These are phyloP conservation scores for Trichoderma sp. DNA, from an alignment of 2,329 filamentous ascomycete species.

Conservation along the genomic window DNA sequence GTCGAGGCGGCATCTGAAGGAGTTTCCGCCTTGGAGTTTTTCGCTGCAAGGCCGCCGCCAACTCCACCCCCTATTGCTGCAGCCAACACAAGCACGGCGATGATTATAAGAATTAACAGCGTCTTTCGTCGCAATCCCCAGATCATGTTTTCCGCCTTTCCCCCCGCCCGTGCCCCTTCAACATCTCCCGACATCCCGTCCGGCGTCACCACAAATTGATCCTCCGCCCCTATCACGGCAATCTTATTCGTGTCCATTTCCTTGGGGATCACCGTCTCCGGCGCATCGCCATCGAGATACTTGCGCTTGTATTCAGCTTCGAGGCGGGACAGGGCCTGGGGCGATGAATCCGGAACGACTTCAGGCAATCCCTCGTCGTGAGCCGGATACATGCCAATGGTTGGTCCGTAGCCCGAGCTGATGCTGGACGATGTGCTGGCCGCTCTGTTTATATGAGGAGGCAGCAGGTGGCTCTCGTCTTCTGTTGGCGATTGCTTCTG, in stretches of 20 bases:
- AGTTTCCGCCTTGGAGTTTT: conserved; percentile 1
- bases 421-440: not conserved
- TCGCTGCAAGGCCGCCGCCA: conserved; percentile 21
- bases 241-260: conserved; percentile 13
- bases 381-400: not conserved
- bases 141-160: conserved; percentile 1
- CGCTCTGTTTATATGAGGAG: not conserved
- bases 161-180: not conserved
- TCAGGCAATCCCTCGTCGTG: conserved; percentile 16
- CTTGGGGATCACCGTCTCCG: not conserved
- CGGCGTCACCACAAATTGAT: not conserved
- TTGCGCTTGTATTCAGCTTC: conserved; percentile 17
- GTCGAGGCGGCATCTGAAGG: conserved; percentile 1
- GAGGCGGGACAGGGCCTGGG: not conserved
- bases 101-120: conserved; percentile 20
- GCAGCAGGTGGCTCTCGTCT: not conserved
- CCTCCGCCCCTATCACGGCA: not conserved
- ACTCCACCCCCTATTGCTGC: conserved; percentile 23
- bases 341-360: not conserved
- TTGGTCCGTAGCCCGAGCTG: conserved; percentile 14
- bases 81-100: conserved; percentile 19
- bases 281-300: conserved; percentile 6
- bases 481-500: not conserved
- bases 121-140: conserved; percentile 19
- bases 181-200: not conserved